phyloP scores from a whole-genome alignment of 306 rosid genomes.

The Vigna angularis region DNA sequence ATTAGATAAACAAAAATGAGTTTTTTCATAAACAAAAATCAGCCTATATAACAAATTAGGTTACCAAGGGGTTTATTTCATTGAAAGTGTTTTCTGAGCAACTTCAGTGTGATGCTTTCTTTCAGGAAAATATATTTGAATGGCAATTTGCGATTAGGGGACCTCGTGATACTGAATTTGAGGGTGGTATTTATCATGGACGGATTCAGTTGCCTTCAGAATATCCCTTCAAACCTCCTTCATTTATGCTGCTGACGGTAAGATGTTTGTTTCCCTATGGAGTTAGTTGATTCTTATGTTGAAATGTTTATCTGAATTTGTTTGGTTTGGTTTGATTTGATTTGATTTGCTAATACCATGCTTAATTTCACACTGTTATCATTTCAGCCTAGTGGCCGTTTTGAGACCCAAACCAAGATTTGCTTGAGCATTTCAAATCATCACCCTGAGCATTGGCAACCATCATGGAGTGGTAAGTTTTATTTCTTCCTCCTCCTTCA shows the following conservation, averaged over 20 bases:
- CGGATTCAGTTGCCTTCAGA: conserved; percentile 84
- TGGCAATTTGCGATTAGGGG: conserved; percentile 96
- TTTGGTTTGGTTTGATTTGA: neutral
- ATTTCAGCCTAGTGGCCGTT: conserved; percentile 92
- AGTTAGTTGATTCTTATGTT: conserved; percentile 2
- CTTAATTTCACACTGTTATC: conserved; percentile 25
- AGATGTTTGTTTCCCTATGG: conserved; percentile 28
- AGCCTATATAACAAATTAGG: no score
- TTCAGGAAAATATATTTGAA: conserved; percentile 93
- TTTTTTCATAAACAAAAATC: no score
- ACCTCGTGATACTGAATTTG: conserved; percentile 74
- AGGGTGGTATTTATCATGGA: conserved; percentile 93
- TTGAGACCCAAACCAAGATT: conserved; percentile 94
- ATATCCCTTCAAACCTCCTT: conserved; percentile 95
- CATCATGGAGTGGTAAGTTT: conserved; percentile 91
- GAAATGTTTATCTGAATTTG: conserved; percentile 6
- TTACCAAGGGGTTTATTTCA: no score
- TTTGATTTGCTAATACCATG: neutral
- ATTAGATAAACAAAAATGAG: no score
- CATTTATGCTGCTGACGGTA: conserved; percentile 89
- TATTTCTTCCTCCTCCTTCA: conserved; percentile 4
- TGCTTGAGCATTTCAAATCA: conserved; percentile 98
- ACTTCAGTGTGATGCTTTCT: conserved; percentile 23
- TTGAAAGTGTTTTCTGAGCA: conserved; percentile 4
- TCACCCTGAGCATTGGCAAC: conserved; percentile 99